Percentiles rank a stretch among this genome's conserved stretches.
Conservation (phyloP, 1,284 basidiomycete species). For the Apiotrichum siamense region DNA sequence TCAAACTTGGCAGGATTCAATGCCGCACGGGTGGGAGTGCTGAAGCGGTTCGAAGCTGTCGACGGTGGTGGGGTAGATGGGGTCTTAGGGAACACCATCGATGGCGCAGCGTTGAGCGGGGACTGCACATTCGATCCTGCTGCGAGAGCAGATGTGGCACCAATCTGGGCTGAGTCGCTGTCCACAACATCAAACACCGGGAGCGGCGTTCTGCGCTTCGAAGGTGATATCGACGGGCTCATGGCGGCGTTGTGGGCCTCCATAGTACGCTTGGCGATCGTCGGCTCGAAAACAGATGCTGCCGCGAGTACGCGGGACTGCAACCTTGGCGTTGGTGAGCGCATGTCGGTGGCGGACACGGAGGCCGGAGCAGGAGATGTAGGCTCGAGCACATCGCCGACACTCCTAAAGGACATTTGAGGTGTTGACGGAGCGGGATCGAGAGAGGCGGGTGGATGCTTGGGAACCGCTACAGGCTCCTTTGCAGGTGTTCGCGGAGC, state of each 20-base stretch:
- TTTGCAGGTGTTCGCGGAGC: too few relatives aligned
- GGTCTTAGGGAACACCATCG: not conserved
- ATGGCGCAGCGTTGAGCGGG: not conserved
- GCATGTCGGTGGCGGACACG: not conserved
- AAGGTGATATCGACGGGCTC: not conserved
- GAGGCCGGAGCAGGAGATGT: not conserved
- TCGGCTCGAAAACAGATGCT: conserved; percentile 11
- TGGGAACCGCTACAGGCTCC: too few relatives aligned
- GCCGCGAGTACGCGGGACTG: conserved; percentile 7
- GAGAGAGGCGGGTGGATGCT: too few relatives aligned
- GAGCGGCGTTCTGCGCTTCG: not conserved
- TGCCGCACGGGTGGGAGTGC: not conserved
- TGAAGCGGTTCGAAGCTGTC: not conserved
- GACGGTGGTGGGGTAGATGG: not conserved
- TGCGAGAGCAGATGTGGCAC: not conserved
- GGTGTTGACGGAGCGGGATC: too few relatives aligned
- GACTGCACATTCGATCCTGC: not conserved
- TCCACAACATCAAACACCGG: not conserved
- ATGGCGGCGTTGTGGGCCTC: not conserved
- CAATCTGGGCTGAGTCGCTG: not conserved
- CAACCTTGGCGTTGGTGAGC: not conserved
- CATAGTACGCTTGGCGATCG: not conserved
- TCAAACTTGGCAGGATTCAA: not conserved
- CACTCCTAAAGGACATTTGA: too few relatives aligned
- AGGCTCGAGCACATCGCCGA: too few relatives aligned